These are phyloP conservation scores for Arthrobotrys pseudoclavata DNA, from an alignment of 2,329 filamentous ascomycete genomes.

Conservation along the genomic window DNA sequence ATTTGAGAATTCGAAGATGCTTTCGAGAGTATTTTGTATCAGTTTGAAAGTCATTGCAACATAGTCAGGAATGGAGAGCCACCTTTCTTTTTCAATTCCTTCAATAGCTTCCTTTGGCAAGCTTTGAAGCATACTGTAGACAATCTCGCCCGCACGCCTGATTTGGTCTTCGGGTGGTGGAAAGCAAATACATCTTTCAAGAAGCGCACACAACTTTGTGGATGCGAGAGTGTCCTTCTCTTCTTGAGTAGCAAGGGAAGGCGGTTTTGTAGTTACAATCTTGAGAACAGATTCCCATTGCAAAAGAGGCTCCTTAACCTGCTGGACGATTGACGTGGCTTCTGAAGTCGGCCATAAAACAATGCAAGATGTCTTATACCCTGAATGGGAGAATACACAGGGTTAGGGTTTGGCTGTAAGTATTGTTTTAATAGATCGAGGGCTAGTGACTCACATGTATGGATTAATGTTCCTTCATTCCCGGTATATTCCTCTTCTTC, in stretches of 20 bases:
- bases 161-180: constrained; percentile 35
- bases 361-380: constrained; percentile 49
- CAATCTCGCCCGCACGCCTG: constrained; percentile 28
- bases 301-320: constrained; percentile 30
- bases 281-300: constrained; percentile 33
- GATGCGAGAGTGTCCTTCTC: constrained; percentile 15
- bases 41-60: not conserved
- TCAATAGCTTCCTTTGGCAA: constrained; percentile 12
- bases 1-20: constrained; percentile 5
- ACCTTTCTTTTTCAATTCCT: constrained; percentile 14
- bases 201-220: constrained; percentile 22
- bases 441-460: constrained; percentile 13
- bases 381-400: not conserved
- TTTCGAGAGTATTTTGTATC: not conserved
- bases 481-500: constrained; percentile 40
- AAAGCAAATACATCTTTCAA: constrained; percentile 39
- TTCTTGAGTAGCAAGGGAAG: not conserved
- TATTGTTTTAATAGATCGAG: not conserved
- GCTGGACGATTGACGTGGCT: constrained; percentile 31
- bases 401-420: not conserved
- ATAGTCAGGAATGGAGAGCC: not conserved
- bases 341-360: constrained; percentile 55
- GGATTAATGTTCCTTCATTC: constrained; percentile 35
- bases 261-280: constrained; percentile 11
- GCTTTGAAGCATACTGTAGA: constrained; percentile 13